Conservation (phyloP, 345 rosid species). For the Carallia brachiata region DNA sequence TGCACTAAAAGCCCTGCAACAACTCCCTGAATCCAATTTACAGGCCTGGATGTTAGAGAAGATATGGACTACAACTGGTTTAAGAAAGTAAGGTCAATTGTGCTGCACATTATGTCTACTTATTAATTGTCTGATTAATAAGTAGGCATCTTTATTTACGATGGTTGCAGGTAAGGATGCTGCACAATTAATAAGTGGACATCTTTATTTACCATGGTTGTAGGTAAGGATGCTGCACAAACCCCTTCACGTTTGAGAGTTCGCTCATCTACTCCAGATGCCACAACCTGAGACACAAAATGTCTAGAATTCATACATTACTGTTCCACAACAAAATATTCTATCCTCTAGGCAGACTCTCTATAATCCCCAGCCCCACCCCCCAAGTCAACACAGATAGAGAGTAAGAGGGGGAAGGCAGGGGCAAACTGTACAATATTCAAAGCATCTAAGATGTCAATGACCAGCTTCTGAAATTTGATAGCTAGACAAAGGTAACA, state of each 20-base stretch:
- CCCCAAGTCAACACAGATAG: no score
- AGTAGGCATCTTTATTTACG: conserved; percentile 36
- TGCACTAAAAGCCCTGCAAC: conserved; percentile 94
- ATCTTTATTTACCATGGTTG: conserved; percentile 66
- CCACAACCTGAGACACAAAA: conserved; percentile 62
- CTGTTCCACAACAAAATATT: neutral
- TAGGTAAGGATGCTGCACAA: conserved; percentile 96
- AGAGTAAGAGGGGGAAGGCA: no score
- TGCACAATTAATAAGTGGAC: conserved; percentile 29
- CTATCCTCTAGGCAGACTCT: neutral
- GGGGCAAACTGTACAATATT: no score
- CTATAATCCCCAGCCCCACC: no score
- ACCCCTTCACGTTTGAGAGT: conserved; percentile 96
- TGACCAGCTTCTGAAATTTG: neutral
- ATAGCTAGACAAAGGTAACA: neutral
- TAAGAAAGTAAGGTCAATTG: neutral
- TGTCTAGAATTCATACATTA: neutral
- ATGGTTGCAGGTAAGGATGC: conserved; percentile 95
- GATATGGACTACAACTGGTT: neutral
- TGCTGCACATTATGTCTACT: no score
- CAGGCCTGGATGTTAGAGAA: conserved; percentile 10
- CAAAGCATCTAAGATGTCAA: no score
- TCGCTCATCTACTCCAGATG: conserved; percentile 96
- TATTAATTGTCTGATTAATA: no score
- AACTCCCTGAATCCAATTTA: conserved; percentile 66